Evolutionary conservation across 1,139 yeast species (phyloP).

Genomic region (Candida tetrigidarum): DNA sequence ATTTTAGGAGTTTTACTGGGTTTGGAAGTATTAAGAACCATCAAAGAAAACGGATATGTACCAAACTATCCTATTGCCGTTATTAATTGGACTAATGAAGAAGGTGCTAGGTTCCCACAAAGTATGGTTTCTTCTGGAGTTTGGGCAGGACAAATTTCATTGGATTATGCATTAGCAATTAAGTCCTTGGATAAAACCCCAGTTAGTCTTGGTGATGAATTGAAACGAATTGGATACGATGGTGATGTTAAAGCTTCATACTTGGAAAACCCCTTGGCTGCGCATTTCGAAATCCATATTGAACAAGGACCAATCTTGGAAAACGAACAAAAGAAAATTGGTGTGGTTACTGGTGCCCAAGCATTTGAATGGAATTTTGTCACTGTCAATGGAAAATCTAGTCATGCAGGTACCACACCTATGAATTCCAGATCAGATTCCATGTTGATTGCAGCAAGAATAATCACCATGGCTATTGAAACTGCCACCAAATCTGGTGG

Average conservation of each 20-base stretch:
- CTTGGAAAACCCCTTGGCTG: slow-evolving; percentile 57
- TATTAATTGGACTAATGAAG: slow-evolving; percentile 77
- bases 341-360: slow-evolving; percentile 70
- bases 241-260: slow-evolving; percentile 55
- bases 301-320: slow-evolving; percentile 79
- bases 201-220: slow-evolving; percentile 56
- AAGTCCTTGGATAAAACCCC: slow-evolving; percentile 57
- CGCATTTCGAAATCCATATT: slow-evolving; percentile 75
- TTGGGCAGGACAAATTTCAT: slow-evolving; percentile 58
- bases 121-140: slow-evolving; percentile 68
- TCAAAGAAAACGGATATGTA: slow-evolving; percentile 57
- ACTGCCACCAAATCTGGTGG: slow-evolving; percentile 58
- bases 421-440: slow-evolving; percentile 65
- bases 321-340: slow-evolving; percentile 55
- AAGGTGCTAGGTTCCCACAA: slow-evolving; percentile 76
- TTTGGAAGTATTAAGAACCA: slow-evolving; percentile 64
- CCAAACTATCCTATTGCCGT: slow-evolving; percentile 71
- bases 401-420: slow-evolving; percentile 82
- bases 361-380: slow-evolving; percentile 67
- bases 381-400: slow-evolving; percentile 60
- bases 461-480: slow-evolving; percentile 59
- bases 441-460: slow-evolving; percentile 56
- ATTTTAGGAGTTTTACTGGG: slow-evolving; percentile 71
- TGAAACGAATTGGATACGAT: slow-evolving; percentile 63
- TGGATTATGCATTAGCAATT: slow-evolving; percentile 53